These are phyloP conservation scores for Thelonectria olida DNA, from an alignment of 2,329 filamentous ascomycete species.

Conservation along the genomic window DNA sequence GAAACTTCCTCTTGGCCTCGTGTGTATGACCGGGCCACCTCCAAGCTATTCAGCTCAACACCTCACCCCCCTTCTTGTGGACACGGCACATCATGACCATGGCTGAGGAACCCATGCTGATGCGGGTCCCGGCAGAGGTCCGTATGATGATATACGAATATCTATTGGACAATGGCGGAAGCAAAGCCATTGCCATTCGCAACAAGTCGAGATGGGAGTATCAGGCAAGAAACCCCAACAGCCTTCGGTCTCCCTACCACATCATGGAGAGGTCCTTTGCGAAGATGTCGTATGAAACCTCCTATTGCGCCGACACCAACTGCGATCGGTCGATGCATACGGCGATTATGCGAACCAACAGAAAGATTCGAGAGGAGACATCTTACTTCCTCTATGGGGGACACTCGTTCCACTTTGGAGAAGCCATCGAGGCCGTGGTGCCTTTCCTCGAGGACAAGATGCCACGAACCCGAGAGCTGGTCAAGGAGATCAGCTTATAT, in stretches of 20 bases:
- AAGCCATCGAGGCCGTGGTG: slow-evolving; percentile 66
- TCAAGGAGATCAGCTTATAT: slow-evolving; percentile 61
- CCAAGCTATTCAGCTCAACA: neutral
- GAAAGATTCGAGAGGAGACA: slow-evolving; percentile 64
- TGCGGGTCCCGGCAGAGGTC: slow-evolving; percentile 52
- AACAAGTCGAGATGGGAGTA: slow-evolving; percentile 45
- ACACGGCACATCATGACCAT: slow-evolving; percentile 22
- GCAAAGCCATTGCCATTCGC: slow-evolving; percentile 51
- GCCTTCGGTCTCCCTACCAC: slow-evolving; percentile 50
- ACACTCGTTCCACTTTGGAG: slow-evolving; percentile 68
- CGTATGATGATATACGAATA: slow-evolving; percentile 55
- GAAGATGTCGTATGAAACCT: slow-evolving; percentile 58
- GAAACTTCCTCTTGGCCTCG: neutral
- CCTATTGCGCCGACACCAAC: slow-evolving; percentile 53
- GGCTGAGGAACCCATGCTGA: slow-evolving; percentile 36
- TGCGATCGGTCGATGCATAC: slow-evolving; percentile 48
- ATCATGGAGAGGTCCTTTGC: slow-evolving; percentile 51
- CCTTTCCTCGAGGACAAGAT: slow-evolving; percentile 69
- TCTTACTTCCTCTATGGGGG: slow-evolving; percentile 63
- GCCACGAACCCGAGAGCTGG: slow-evolving; percentile 53
- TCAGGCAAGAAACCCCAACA: slow-evolving; percentile 24
- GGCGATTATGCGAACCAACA: slow-evolving; percentile 56
- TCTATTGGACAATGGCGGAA: slow-evolving; percentile 53
- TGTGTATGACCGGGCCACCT: neutral
- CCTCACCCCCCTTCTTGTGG: neutral